phyloP scores from a whole-genome alignment of 192 early-diverging fungal genomes.

The Endogone sp. region DNA sequence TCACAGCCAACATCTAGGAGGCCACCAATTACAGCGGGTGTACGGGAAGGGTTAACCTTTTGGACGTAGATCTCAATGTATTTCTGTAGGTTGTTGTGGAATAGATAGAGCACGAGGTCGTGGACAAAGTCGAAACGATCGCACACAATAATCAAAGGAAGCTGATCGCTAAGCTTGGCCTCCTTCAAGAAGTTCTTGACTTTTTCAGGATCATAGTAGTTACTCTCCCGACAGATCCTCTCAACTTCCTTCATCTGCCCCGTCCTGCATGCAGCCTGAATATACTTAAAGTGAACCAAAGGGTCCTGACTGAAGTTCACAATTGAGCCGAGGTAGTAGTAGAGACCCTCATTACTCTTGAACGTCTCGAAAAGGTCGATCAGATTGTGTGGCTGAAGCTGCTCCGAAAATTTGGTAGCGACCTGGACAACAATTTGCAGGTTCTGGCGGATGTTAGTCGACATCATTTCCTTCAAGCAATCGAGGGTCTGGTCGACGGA shows the following conservation, averaged over 20 bases:
- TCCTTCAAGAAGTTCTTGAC: conserved; percentile 99
- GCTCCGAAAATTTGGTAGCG: conserved; percentile 96
- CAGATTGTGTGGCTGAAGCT: conserved; percentile 82
- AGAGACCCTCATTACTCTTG: conserved; percentile 92
- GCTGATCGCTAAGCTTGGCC: conserved; percentile 90
- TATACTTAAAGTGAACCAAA: conserved; percentile 98
- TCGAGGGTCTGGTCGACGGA: conserved; percentile 97
- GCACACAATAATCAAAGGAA: conserved; percentile 98
- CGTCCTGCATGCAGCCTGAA: conserved; percentile 89
- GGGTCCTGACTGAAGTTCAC: conserved; percentile 94
- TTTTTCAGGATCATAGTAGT: conserved; percentile 95
- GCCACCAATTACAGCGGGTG: conserved; percentile 95
- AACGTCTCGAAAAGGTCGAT: conserved; percentile 89
- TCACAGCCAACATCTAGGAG: conserved; percentile 98
- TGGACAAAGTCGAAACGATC: conserved; percentile 97
- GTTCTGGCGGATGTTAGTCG: conserved; percentile 90
- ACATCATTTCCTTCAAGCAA: conserved; percentile 91
- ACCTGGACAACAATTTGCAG: conserved; percentile 93
- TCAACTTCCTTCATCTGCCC: conserved; percentile 98
- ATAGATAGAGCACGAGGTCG: conserved; percentile 93
- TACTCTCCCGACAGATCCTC: conserved; percentile 93
- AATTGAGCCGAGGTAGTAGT: conserved; percentile 95
- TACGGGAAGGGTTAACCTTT: conserved; percentile 92
- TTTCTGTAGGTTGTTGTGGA: conserved; percentile 90
- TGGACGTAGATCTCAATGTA: conserved; percentile 99